These are phyloP conservation scores for Dictyostelium purpureum DNA, from an alignment of 78 protist species.

Conservation along the genomic window DNA sequence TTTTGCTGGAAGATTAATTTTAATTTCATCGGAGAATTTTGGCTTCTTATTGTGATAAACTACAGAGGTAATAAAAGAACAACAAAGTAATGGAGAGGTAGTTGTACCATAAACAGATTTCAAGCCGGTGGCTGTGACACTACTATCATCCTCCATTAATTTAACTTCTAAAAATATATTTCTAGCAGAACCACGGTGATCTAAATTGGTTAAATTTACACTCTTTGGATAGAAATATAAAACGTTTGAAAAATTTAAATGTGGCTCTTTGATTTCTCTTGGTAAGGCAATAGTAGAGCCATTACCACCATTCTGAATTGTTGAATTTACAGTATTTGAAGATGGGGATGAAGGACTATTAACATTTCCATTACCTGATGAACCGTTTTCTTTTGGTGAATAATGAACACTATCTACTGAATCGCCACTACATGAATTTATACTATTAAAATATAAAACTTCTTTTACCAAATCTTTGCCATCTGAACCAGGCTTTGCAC, in stretches of 20 bases:
- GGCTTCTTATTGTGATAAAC: conserved; percentile 74
- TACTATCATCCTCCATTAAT: conserved; percentile 64
- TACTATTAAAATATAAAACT: background rate
- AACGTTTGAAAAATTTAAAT: conserved; percentile 22
- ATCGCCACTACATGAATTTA: background rate
- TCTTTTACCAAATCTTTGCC: background rate
- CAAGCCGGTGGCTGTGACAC: conserved; percentile 14
- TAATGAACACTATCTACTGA: background rate
- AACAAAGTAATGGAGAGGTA: conserved; percentile 3
- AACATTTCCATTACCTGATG: background rate
- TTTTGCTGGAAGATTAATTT: conserved; percentile 60
- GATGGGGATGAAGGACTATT: background rate
- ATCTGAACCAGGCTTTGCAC: background rate
- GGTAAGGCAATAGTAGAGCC: background rate
- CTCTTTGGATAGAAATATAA: conserved; percentile 68
- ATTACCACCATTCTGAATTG: background rate
- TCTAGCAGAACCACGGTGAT: conserved; percentile 59
- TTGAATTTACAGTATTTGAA: background rate
- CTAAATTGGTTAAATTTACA: conserved; percentile 44
- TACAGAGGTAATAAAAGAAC: conserved; percentile 28
- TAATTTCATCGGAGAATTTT: conserved; percentile 63
- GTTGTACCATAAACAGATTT: conserved; percentile 2
- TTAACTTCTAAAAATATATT: conserved; percentile 68
- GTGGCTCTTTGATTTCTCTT: conserved; percentile 1
- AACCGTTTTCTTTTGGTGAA: background rate